Base-by-base conservation (phyloP, 2,329 filamentous ascomycete species). In the Hortaea werneckii region DNA sequence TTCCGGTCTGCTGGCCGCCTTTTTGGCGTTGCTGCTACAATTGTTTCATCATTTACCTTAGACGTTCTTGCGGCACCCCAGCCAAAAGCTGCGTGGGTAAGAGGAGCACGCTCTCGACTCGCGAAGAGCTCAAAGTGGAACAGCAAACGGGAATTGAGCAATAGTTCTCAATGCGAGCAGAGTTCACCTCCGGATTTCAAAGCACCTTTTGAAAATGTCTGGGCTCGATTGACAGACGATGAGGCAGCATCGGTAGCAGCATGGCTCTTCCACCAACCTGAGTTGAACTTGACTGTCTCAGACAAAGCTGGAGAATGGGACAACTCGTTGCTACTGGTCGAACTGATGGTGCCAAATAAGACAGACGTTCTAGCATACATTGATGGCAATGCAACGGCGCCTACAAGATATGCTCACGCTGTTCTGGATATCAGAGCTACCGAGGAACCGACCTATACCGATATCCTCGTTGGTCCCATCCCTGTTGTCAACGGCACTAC, bases 381-480 rank as follows among this genome's bases (percentile, higher is more conserved):
- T 1, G 69, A 75, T 29, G 62, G 61, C 2, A 50, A 54, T 5
- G 65, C 56, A 0, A 45, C 64, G 3, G 52, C 57, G 1, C 71
- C 72, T 1, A 44, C 54, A 2, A 61, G 67, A 12, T 74, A 69
- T 51, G 71, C 71, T 5, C 68, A 69, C 40, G 69, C 70, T 1
- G 54, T 69, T 1, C 54, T 74, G 7, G 61, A 68, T 51, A 59
- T 66, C 47, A 60, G 68, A 8, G 62, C 70, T 1, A 64, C 63
- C 1, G 56, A 63, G 12, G 50, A 67, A 6, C 59, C 71, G 0
- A 49, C 48, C 5, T 65, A 62, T 46, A 53, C 58, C 40, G 65
- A 76, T 43, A 69, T 73, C 41, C 54, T 72, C 29, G 68, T 76
- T 11, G 74, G 74, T 0, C 74, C 74, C 9, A 54, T 76, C 27